phyloP scores from a whole-genome alignment of 257 asterid species.

The Coffea canephora region DNA sequence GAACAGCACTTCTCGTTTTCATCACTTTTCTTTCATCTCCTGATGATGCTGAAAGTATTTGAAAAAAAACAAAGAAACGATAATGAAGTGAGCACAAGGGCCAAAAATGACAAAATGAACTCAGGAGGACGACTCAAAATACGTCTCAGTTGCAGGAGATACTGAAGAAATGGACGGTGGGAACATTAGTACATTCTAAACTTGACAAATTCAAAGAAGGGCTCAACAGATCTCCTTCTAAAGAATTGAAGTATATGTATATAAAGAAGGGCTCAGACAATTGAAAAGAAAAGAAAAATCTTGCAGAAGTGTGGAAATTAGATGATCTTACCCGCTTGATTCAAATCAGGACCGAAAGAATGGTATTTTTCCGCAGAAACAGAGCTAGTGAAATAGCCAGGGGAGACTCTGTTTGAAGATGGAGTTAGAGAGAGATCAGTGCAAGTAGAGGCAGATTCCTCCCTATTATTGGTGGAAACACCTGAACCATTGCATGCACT shows the following conservation, averaged over 20 bases:
- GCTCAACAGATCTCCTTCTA: no score
- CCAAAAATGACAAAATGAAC: neutral
- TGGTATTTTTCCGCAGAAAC: constrained; percentile 4
- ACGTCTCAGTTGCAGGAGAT: no score
- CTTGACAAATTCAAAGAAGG: no score
- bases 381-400: neutral
- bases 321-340: constrained; percentile 15
- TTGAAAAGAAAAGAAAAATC: no score
- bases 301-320: neutral
- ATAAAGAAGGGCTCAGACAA: no score
- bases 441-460: constrained; percentile 31
- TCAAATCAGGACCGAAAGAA: neutral
- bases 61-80: no score
- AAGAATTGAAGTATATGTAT: neutral
- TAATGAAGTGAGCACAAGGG: no score
- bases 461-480: constrained; percentile 18
- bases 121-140: no score
- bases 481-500: constrained; percentile 21
- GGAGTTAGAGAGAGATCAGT: constrained; percentile 29
- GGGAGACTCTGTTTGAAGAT: constrained; percentile 12
- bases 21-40: neutral
- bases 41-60: constrained; percentile 8
- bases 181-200: no score
- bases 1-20: constrained; percentile 3
- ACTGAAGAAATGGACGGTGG: no score